Conservation (phyloP, 805 yeast genomes). For the Cyberlindnera mycetangii region DNA sequence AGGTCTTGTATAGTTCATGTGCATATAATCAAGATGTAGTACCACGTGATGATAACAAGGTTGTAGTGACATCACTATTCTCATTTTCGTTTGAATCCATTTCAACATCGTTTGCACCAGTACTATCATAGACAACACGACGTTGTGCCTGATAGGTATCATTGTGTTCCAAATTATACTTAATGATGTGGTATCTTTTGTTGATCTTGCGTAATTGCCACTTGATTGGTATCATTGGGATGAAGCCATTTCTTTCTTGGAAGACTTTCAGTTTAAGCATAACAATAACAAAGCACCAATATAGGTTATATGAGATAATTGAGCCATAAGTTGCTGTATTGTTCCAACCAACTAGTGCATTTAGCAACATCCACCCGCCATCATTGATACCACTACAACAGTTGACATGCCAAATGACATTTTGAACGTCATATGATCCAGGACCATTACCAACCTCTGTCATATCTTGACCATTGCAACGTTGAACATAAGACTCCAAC, state of each 20-base stretch:
- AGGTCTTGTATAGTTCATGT: background rate
- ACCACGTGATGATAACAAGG: conserved; percentile 19
- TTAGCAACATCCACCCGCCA: conserved; percentile 89
- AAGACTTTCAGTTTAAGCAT: conserved; percentile 45
- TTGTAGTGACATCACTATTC: conserved; percentile 18
- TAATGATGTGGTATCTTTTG: conserved; percentile 35
- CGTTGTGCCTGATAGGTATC: conserved; percentile 28
- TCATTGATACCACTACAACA: conserved; percentile 91
- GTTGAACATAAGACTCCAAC: conserved; percentile 66
- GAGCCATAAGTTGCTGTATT: conserved; percentile 92
- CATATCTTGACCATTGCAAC: conserved; percentile 79
- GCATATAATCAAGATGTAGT: background rate
- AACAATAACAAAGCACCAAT: conserved; percentile 57
- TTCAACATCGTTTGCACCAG: conserved; percentile 10
- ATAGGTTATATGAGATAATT: conserved; percentile 64
- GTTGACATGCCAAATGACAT: conserved; percentile 89
- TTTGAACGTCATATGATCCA: conserved; percentile 80
- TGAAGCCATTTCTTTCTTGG: conserved; percentile 57
- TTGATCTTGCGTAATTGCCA: conserved; percentile 58
- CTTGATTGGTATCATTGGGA: conserved; percentile 59
- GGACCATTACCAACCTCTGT: conserved; percentile 90
- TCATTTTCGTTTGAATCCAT: conserved; percentile 14
- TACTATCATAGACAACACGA: conserved; percentile 12
- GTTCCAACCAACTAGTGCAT: conserved; percentile 91
- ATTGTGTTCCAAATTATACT: conserved; percentile 32